phyloP scores from a whole-genome alignment of 2,329 filamentous ascomycete genomes.

The Botrytis pseudocinerea region DNA sequence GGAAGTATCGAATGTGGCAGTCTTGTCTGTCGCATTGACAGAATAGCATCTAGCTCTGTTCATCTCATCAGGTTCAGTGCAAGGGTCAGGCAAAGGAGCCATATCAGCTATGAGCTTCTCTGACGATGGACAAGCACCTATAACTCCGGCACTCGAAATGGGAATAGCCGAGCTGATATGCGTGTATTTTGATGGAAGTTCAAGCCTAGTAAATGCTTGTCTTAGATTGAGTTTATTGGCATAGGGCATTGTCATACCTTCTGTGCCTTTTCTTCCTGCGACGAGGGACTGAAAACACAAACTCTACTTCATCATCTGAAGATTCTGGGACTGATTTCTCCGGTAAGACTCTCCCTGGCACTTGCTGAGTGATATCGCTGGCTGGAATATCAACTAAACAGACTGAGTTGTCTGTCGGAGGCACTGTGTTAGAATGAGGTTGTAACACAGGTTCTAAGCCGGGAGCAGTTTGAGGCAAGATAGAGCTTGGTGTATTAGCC shows the following conservation, averaged over 20 bases:
- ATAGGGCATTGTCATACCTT: slow-evolving; percentile 30
- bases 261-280: slow-evolving; percentile 43
- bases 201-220: background rate
- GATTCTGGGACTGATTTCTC: slow-evolving; percentile 28
- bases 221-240: background rate
- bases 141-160: background rate
- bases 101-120: background rate
- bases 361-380: background rate
- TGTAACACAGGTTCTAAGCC: background rate
- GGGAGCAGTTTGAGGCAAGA: background rate
- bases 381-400: background rate
- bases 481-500: background rate
- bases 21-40: background rate
- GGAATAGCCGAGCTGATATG: background rate
- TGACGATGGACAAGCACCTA: background rate
- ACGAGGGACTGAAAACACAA: slow-evolving; percentile 48
- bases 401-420: background rate
- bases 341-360: background rate
- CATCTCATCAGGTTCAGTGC: background rate
- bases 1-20: background rate
- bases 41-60: background rate
- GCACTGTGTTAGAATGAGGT: background rate
- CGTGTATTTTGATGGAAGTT: background rate
- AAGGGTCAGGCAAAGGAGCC: background rate
- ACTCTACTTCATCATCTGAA: slow-evolving; percentile 48